phyloP scores from a whole-genome alignment of 805 yeast species.

The Candida verbasci region DNA sequence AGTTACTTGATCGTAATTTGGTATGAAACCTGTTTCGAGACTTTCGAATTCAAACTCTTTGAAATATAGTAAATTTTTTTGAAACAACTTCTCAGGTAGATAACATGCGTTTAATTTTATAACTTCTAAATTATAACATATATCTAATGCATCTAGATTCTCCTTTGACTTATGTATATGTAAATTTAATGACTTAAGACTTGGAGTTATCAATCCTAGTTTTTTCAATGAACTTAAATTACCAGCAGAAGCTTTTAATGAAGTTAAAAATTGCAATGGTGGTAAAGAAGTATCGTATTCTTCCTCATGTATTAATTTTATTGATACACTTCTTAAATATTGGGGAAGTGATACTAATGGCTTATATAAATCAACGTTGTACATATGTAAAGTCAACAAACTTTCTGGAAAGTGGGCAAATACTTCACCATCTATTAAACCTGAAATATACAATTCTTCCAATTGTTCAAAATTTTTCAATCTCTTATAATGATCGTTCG shows the following conservation, averaged over 20 bases:
- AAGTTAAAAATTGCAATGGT: not conserved
- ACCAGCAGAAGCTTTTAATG: not conserved
- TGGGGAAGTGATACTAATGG: not conserved
- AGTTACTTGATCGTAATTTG: not conserved
- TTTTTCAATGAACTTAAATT: not conserved
- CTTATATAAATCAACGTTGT: not conserved
- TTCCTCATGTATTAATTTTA: not conserved
- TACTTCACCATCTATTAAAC: not conserved
- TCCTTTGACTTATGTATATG: not conserved
- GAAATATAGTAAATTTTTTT: not conserved
- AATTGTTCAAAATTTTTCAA: not conserved
- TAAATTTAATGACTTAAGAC: not conserved
- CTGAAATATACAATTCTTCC: not conserved
- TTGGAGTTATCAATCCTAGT: not conserved
- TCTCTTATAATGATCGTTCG: not conserved
- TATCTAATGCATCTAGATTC: not conserved
- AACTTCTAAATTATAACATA: not conserved
- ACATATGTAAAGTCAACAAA: not conserved
- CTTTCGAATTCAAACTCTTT: not conserved
- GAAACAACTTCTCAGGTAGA: not conserved
- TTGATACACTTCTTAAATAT: not conserved
- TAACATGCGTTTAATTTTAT: not conserved
- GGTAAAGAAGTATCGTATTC: not conserved
- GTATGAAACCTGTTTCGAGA: not conserved
- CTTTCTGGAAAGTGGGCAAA: not conserved